Evolutionary conservation across 2,329 filamentous ascomycete genomes (phyloP).

Genomic region (Thermochaetoides dissita): DNA sequence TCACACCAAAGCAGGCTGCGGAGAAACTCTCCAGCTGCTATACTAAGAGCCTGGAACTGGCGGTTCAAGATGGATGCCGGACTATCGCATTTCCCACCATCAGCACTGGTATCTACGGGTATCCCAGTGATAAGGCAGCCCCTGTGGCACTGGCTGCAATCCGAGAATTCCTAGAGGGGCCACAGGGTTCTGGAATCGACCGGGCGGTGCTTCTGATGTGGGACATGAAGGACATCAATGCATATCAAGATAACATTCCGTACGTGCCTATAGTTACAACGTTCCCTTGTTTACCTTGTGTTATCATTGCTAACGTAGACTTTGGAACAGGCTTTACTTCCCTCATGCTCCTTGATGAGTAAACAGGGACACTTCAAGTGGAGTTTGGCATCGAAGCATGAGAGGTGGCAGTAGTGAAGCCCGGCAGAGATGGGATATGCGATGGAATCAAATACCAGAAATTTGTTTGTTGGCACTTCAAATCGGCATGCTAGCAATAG

Average conservation of each 20-base stretch:
- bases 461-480: too few relatives aligned
- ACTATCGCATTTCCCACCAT: slow-evolving; percentile 73
- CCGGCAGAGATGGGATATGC: too few relatives aligned
- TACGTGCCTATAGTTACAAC: slow-evolving; percentile 32
- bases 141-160: slow-evolving; percentile 51
- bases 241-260: slow-evolving; percentile 61
- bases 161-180: slow-evolving; percentile 37
- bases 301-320: too few relatives aligned
- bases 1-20: slow-evolving; percentile 28
- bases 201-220: slow-evolving; percentile 79
- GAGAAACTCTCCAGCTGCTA: slow-evolving; percentile 51
- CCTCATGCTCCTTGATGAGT: too few relatives aligned
- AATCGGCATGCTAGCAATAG: too few relatives aligned
- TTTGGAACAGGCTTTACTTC: too few relatives aligned
- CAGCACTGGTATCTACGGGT: slow-evolving; percentile 83
- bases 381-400: too few relatives aligned
- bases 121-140: slow-evolving; percentile 62
- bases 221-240: slow-evolving; percentile 57
- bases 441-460: too few relatives aligned
- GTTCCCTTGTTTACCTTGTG: not conserved
- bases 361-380: too few relatives aligned
- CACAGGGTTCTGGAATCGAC: slow-evolving; percentile 40
- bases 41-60: slow-evolving; percentile 54
- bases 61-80: slow-evolving; percentile 48
- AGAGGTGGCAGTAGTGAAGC: too few relatives aligned